Evolutionary conservation across 108 stramenopile species (phyloP).

Genomic region (Pseudonitzschia multistriata): DNA sequence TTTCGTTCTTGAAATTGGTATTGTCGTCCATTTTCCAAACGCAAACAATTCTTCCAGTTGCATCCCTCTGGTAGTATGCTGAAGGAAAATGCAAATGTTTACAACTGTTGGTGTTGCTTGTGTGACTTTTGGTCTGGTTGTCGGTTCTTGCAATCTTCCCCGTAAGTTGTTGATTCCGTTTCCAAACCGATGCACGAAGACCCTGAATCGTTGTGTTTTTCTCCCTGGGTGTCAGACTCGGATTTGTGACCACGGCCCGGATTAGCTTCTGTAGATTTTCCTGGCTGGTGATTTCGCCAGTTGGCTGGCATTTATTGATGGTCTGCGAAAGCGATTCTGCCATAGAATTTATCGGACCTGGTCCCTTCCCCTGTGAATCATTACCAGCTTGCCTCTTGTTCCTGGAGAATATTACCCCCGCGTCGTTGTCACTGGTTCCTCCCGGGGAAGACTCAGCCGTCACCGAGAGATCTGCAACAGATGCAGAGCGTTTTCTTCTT

Average conservation of each 20-base stretch:
- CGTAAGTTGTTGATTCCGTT: constrained; percentile 67
- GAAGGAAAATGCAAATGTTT: constrained; percentile 47
- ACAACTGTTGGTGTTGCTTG: constrained; percentile 1
- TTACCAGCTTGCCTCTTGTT: neutral
- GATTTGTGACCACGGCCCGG: constrained; percentile 78
- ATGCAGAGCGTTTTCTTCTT: neutral
- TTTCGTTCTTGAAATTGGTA: neutral
- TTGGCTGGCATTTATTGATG: neutral
- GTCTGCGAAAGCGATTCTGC: constrained; percentile 4
- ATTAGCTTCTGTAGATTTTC: constrained; percentile 82
- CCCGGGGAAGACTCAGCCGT: neutral
- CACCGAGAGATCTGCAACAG: constrained; percentile 1
- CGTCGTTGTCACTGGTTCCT: neutral
- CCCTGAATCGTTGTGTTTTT: constrained; percentile 86
- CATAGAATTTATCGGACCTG: neutral
- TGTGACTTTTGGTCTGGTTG: neutral
- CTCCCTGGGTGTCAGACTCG: constrained; percentile 58
- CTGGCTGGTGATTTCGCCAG: constrained; percentile 57
- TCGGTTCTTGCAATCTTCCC: constrained; percentile 23
- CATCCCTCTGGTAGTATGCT: constrained; percentile 57
- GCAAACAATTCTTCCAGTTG: constrained; percentile 51
- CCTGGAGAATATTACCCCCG: neutral
- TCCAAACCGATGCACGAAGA: constrained; percentile 78
- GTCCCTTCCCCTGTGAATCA: neutral
- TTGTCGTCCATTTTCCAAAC: constrained; percentile 36